Evolutionary conservation across 495 filamentous ascomycete genomes (phyloP).

Genomic region (Trichoderma erinaceum): DNA sequence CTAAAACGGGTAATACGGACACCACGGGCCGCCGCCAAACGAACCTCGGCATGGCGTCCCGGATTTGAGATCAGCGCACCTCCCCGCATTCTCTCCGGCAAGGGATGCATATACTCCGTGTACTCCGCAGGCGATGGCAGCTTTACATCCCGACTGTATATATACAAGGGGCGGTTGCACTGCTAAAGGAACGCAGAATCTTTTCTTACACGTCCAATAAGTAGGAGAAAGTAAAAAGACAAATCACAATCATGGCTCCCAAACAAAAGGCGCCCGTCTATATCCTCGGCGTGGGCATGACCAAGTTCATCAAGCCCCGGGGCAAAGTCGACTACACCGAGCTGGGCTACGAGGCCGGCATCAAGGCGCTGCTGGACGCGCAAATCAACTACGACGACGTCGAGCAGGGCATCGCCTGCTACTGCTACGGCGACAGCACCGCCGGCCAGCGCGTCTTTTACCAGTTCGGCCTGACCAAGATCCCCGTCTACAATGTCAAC

Average conservation of each 20-base stretch:
- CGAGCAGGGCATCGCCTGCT: slow-evolving; percentile 93
- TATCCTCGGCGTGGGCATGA: slow-evolving; percentile 96
- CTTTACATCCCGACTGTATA: too few relatives aligned
- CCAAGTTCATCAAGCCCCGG: slow-evolving; percentile 97
- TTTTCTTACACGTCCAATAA: neutral
- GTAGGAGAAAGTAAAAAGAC: neutral
- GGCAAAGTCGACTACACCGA: slow-evolving; percentile 87
- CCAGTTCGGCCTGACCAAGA: slow-evolving; percentile 94
- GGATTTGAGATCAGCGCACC: too few relatives aligned
- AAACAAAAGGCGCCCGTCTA: slow-evolving; percentile 51
- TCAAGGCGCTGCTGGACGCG: slow-evolving; percentile 94
- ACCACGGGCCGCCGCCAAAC: too few relatives aligned
- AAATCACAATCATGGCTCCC: slow-evolving; percentile 33
- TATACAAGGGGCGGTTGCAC: neutral
- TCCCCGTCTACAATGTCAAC: slow-evolving; percentile 95
- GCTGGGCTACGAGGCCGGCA: slow-evolving; percentile 88
- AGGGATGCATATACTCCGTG: neutral
- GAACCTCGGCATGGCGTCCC: too few relatives aligned
- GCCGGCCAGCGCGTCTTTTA: slow-evolving; percentile 97
- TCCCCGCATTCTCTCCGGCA: neutral
- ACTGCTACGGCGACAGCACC: slow-evolving; percentile 92
- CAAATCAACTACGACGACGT: slow-evolving; percentile 96
- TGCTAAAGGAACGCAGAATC: neutral
- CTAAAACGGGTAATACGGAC: too few relatives aligned
- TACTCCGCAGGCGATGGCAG: too few relatives aligned